Evolutionary conservation across 768 basidiomycete genomes (phyloP).

Genomic region (Phaeotremella skinneri): DNA sequence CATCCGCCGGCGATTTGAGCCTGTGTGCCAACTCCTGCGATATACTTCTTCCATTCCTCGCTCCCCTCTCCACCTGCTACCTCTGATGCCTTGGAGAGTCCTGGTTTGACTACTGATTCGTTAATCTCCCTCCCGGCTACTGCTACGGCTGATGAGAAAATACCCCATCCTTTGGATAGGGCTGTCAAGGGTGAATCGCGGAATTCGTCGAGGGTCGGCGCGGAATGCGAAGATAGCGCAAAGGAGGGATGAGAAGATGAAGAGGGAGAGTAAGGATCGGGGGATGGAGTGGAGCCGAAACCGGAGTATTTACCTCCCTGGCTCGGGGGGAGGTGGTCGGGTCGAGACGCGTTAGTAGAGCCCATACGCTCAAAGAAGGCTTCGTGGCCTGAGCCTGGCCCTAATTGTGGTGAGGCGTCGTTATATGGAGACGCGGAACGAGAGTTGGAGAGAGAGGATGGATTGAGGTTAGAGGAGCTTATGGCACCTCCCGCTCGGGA

Average conservation of each 20-base stretch:
- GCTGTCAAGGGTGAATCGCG: constrained; percentile 84
- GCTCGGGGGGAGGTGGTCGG: constrained; percentile 78
- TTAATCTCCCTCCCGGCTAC: constrained; percentile 70
- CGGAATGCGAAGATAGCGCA: constrained; percentile 71
- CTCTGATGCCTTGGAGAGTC: constrained; percentile 65
- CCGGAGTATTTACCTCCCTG: constrained; percentile 89
- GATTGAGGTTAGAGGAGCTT: constrained; percentile 56
- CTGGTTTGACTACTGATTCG: constrained; percentile 87
- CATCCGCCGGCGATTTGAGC: constrained; percentile 35
- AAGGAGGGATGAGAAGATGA: constrained; percentile 64
- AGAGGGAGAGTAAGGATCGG: constrained; percentile 51
- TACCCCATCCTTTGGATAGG: constrained; percentile 88
- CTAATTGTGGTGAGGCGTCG: neutral
- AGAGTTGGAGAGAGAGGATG: constrained; percentile 61
- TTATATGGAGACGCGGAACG: constrained; percentile 55
- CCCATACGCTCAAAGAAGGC: constrained; percentile 81
- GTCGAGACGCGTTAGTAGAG: constrained; percentile 71
- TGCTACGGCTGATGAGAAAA: constrained; percentile 78
- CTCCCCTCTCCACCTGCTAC: constrained; percentile 19
- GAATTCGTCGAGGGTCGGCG: constrained; percentile 74
- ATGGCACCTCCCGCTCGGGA: constrained; percentile 66
- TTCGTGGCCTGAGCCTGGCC: constrained; percentile 66
- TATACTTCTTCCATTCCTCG: constrained; percentile 35
- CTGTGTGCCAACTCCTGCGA: constrained; percentile 15
- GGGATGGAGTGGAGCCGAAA: constrained; percentile 81